phyloP scores from a whole-genome alignment of 768 basidiomycete genomes.

The Botryobasidium botryosum region DNA sequence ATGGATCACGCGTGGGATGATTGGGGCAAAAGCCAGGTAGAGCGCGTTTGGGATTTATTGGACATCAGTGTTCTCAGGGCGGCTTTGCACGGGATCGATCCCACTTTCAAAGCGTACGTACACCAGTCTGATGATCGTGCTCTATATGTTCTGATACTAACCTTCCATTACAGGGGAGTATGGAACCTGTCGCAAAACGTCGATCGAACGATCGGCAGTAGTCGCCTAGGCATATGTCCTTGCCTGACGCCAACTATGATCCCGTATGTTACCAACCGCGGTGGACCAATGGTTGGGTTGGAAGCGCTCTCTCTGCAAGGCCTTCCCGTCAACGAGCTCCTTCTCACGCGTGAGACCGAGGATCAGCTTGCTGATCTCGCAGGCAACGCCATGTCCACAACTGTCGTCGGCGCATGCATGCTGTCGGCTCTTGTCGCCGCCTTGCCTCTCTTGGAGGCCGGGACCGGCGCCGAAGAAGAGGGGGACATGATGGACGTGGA shows the following conservation, averaged over 20 bases:
- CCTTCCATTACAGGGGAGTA: constrained; percentile 38
- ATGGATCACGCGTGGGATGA: constrained; percentile 87
- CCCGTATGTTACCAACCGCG: constrained; percentile 87
- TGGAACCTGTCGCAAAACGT: constrained; percentile 98
- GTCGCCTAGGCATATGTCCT: constrained; percentile 68
- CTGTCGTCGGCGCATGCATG: constrained; percentile 84
- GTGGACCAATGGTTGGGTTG: constrained; percentile 86
- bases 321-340: constrained; percentile 77
- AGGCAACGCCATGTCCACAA: constrained; percentile 96
- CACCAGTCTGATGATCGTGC: not conserved
- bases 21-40: constrained; percentile 85
- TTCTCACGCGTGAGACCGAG: constrained; percentile 83
- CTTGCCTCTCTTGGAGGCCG: constrained; percentile 39
- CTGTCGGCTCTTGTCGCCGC: constrained; percentile 61
- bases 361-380: constrained; percentile 89
- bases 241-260: constrained; percentile 96
- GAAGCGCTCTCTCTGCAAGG: constrained; percentile 92
- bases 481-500: constrained; percentile 38
- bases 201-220: constrained; percentile 72
- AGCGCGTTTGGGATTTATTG: constrained; percentile 90
- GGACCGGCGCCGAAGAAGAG: constrained; percentile 55
- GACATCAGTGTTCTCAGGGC: constrained; percentile 78
- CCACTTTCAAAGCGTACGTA: constrained; percentile 74
- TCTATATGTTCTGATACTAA: not conserved
- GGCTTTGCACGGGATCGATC: constrained; percentile 64